Evolutionary conservation across 306 rosid genomes (phyloP).

Genomic region (Arachis stenosperma): DNA sequence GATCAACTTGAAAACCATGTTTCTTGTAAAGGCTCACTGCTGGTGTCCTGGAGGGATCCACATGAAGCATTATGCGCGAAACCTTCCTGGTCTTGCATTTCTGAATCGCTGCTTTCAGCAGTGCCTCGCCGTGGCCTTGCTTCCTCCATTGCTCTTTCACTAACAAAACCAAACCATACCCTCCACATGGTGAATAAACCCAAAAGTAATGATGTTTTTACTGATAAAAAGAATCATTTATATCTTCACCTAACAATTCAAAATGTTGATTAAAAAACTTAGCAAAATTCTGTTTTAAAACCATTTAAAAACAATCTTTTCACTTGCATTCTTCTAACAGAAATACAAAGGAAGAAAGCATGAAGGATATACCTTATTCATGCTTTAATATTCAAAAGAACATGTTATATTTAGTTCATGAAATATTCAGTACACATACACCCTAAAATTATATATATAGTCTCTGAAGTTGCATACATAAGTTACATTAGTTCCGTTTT

Average conservation of each 20-base stretch:
- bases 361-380: background rate
- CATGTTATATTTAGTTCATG: background rate
- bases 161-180: constrained; percentile 35
- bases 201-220: background rate
- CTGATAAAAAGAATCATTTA: background rate
- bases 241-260: background rate
- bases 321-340: background rate
- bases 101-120: constrained; percentile 74
- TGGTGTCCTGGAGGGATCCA: constrained; percentile 71
- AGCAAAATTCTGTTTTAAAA: background rate
- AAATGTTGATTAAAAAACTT: background rate
- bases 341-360: background rate
- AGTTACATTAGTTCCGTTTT: no score
- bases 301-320: background rate
- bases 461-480: no score
- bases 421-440: constrained; percentile 15
- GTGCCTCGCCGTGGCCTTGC: constrained; percentile 80
- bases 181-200: constrained; percentile 22
- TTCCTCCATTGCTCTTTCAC: constrained; percentile 81
- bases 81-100: constrained; percentile 76
- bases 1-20: constrained; percentile 76
- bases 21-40: constrained; percentile 81
- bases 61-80: constrained; percentile 75
- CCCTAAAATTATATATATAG: no score
- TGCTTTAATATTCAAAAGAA: background rate